phyloP scores from a whole-genome alignment of 2,329 filamentous ascomycete genomes.

The Cytospora schulzeri region DNA sequence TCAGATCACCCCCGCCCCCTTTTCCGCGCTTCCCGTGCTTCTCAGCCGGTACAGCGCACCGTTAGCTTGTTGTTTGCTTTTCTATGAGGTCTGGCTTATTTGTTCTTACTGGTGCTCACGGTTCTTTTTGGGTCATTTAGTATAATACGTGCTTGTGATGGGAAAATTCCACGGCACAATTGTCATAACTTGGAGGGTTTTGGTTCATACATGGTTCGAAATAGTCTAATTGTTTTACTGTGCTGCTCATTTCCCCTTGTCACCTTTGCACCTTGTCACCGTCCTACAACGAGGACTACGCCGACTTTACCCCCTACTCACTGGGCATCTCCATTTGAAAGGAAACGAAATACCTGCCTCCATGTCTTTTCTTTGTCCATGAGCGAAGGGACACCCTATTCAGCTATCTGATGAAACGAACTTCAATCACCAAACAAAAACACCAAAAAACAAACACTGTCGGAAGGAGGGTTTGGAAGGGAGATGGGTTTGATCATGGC shows the following conservation, averaged over 20 bases:
- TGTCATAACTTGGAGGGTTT: conserved; percentile 14
- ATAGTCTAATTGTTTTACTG: conserved; percentile 26
- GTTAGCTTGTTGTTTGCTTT: conserved; percentile 12
- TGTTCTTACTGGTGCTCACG: conserved; percentile 24
- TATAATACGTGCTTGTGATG: conserved; percentile 28
- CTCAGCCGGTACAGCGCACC: conserved; percentile 1
- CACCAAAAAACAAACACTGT: not conserved
- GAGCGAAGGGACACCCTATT: conserved; percentile 11
- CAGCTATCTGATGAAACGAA: conserved; percentile 17
- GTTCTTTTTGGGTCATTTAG: conserved; percentile 22
- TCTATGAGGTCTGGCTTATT: conserved; percentile 21
- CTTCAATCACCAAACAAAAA: conserved; percentile 11
- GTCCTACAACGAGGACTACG: not conserved
- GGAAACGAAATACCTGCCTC: conserved; percentile 18
- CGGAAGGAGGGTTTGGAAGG: not conserved
- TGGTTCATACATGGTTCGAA: conserved; percentile 26
- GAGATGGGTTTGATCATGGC: not conserved
- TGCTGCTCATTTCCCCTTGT: conserved; percentile 12
- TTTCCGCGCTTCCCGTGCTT: not conserved
- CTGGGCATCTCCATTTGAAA: conserved; percentile 9
- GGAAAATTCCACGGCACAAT: conserved; percentile 22
- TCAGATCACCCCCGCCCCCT: not conserved
- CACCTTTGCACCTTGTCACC: not conserved
- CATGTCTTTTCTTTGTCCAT: conserved; percentile 11
- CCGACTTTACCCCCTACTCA: not conserved